phyloP scores from a whole-genome alignment of 2,329 filamentous ascomycete species.

The Parascedosporium putredinis region DNA sequence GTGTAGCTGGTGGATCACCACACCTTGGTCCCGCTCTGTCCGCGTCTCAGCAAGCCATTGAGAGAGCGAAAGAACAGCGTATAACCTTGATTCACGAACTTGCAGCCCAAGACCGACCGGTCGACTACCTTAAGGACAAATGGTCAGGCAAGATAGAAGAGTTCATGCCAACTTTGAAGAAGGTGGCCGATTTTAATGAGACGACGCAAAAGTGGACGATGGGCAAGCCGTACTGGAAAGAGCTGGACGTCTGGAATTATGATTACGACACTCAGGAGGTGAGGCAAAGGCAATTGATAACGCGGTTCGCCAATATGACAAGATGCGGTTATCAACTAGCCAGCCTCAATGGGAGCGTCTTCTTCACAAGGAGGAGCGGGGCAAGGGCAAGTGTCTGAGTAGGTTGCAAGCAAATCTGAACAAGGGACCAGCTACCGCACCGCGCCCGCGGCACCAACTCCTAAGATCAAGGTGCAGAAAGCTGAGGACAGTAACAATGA shows the following conservation, averaged over 20 bases:
- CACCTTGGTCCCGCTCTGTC: conserved; percentile 37
- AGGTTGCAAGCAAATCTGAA: conserved; percentile 50
- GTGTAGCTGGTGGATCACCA: conserved; percentile 42
- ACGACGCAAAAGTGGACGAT: conserved; percentile 42
- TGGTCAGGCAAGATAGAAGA: conserved; percentile 44
- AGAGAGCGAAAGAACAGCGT: conserved; percentile 43
- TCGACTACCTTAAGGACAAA: conserved; percentile 36
- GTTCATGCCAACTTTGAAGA: conserved; percentile 42
- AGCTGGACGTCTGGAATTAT: conserved; percentile 55
- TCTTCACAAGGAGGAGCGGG: conserved; percentile 46
- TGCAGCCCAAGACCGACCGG: conserved; percentile 41
- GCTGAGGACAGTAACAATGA: conserved; percentile 31
- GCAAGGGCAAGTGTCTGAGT: conserved; percentile 48
- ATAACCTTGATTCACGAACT: conserved; percentile 50
- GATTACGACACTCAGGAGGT: conserved; percentile 42
- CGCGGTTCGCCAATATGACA: conserved; percentile 49
- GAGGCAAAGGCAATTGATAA: conserved; percentile 51
- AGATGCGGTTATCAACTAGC: conserved; percentile 41
- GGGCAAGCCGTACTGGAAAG: conserved; percentile 49
- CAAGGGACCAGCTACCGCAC: conserved; percentile 35
- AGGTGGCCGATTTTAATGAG: conserved; percentile 44
- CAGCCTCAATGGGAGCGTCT: conserved; percentile 53
- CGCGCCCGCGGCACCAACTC: conserved; percentile 11
- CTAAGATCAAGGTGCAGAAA: conserved; percentile 41
- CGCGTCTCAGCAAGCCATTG: conserved; percentile 39